Evolutionary conservation across 176 grass and related monocot genomes (phyloP).

Genomic region (Musa troglodytarum): DNA sequence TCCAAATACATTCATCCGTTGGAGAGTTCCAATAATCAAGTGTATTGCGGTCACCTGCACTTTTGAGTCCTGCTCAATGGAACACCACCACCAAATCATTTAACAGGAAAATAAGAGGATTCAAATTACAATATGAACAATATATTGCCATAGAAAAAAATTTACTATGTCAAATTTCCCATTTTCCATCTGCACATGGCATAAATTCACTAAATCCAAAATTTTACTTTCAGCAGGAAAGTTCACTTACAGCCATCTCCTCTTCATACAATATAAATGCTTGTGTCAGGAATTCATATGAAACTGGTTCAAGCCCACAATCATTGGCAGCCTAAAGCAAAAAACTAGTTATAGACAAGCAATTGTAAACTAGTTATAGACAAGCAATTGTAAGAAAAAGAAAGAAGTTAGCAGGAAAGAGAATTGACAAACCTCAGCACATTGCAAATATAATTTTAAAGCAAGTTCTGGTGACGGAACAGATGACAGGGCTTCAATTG

Average conservation of each 20-base stretch:
- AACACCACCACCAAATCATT: neutral
- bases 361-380: constrained; percentile 4
- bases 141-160: too few relatives aligned
- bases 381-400: constrained; percentile 9
- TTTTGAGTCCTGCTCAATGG: constrained; percentile 72
- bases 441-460: constrained; percentile 64
- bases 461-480: constrained; percentile 68
- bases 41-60: constrained; percentile 98
- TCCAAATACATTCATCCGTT: constrained; percentile 90
- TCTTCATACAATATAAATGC: constrained; percentile 98
- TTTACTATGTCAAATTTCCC: too few relatives aligned
- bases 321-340: constrained; percentile 78
- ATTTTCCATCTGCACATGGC: neutral
- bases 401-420: constrained; percentile 3
- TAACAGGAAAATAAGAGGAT: neutral
- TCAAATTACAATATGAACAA: too few relatives aligned
- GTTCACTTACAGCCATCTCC: constrained; percentile 60
- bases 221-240: neutral
- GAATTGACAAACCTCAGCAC: constrained; percentile 52
- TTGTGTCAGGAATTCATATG: constrained; percentile 98
- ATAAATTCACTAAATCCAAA: neutral
- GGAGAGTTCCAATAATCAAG: constrained; percentile 89
- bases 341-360: constrained; percentile 14
- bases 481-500: constrained; percentile 50
- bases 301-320: constrained; percentile 85